Conservation (phyloP, 2,329 filamentous ascomycete genomes). For the Aspergillus sp. region DNA sequence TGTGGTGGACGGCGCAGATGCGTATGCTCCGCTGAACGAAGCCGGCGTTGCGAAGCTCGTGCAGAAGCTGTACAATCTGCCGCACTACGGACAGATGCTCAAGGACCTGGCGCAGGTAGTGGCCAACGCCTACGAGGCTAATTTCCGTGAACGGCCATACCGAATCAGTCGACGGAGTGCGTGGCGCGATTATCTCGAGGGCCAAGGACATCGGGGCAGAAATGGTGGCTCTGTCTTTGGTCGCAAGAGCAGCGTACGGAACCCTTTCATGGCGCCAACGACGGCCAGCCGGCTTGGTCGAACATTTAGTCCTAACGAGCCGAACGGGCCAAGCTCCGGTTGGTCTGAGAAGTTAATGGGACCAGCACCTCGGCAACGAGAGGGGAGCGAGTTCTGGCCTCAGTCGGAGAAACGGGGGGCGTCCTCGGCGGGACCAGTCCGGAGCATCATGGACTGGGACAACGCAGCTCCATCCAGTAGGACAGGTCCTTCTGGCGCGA, state of each 20-base stretch:
- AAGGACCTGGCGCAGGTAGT: conserved; percentile 13
- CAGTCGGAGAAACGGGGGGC: conserved; percentile 7
- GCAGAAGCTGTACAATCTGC: conserved; percentile 12
- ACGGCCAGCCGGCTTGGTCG: neutral
- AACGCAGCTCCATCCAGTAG: neutral
- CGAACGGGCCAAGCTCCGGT: neutral
- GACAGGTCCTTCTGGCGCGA: neutral
- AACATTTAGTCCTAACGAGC: neutral
- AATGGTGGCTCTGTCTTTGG: neutral
- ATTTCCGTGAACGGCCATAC: conserved; percentile 13
- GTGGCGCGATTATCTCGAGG: conserved; percentile 4
- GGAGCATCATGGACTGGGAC: conserved; percentile 9
- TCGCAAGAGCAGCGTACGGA: conserved; percentile 3
- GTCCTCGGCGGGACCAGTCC: neutral
- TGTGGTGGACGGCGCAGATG: neutral
- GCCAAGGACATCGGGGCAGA: neutral
- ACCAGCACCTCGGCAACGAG: neutral
- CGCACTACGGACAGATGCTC: conserved; percentile 17
- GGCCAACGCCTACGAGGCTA: conserved; percentile 13
- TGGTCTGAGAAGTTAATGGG: neutral
- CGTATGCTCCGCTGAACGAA: conserved; percentile 9
- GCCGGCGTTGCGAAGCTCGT: conserved; percentile 8
- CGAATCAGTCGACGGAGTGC: conserved; percentile 8
- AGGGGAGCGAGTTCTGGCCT: conserved; percentile 1
- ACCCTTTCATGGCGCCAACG: neutral